These are phyloP conservation scores for Oryza meyeriana DNA, from an alignment of 176 grass and related monocot genomes.

Conservation along the genomic window DNA sequence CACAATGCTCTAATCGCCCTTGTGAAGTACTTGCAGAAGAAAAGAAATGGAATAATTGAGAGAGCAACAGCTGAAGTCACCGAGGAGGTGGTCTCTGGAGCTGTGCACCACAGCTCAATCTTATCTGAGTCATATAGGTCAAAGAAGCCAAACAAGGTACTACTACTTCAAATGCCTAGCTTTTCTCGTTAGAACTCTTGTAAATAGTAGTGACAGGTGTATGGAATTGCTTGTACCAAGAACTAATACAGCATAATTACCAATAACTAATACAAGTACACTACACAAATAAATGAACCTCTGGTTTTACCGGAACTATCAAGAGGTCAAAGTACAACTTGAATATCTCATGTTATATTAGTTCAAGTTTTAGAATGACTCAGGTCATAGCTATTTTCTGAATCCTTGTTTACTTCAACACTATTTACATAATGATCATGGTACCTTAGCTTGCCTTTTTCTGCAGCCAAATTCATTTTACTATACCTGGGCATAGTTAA, in stretches of 20 bases:
- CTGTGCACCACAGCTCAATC: constrained; percentile 76
- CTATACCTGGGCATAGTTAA: neutral
- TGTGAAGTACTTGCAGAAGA: constrained; percentile 98
- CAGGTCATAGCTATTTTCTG: neutral
- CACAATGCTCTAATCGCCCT: constrained; percentile 81
- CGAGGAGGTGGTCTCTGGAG: constrained; percentile 89
- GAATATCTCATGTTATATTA: neutral
- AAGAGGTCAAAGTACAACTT: neutral
- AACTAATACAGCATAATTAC: neutral
- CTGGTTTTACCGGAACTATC: neutral
- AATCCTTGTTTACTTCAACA: constrained; percentile 8
- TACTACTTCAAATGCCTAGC: constrained; percentile 10
- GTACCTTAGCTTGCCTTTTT: constrained; percentile 14
- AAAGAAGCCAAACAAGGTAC: constrained; percentile 60
- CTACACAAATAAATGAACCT: neutral
- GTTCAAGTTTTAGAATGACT: constrained; percentile 3
- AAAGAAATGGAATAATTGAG: constrained; percentile 88
- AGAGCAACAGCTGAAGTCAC: constrained; percentile 95
- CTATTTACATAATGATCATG: neutral
- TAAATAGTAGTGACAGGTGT: constrained; percentile 6
- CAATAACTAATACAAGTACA: constrained; percentile 15
- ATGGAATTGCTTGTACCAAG: constrained; percentile 12
- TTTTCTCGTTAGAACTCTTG: constrained; percentile 16
- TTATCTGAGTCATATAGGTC: constrained; percentile 72
- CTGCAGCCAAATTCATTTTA: neutral